A percentile compares a stretch with the other conserved stretches of the same genome.
Conservation (phyloP, 495 filamentous ascomycete species). For the Aspergillus baeticus region DNA sequence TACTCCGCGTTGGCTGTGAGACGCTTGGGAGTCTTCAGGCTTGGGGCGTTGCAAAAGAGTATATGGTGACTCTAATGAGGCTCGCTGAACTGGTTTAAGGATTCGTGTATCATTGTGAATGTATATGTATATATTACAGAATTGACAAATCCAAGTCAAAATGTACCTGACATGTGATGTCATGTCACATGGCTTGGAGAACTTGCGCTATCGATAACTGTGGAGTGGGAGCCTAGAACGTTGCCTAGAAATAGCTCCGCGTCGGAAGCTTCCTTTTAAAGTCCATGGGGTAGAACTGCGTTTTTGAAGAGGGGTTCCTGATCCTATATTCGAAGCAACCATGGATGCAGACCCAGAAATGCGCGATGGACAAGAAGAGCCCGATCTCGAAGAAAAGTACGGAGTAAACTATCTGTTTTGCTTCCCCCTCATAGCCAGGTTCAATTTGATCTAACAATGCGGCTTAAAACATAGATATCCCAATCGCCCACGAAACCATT, state of each 20-base stretch:
- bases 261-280: not conserved
- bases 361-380: slow-evolving; percentile 47
- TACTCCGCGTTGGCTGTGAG: slow-evolving; percentile 43
- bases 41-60: slow-evolving; percentile 40
- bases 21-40: slow-evolving; percentile 34
- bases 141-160: not conserved
- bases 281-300: not conserved
- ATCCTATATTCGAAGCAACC: not conserved
- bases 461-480: slow-evolving; percentile 59
- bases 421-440: slow-evolving; percentile 17
- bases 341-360: slow-evolving; percentile 53
- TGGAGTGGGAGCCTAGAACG: slow-evolving; percentile 34
- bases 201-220: slow-evolving; percentile 21
- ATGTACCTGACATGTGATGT: slow-evolving; percentile 14
- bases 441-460: slow-evolving; percentile 4
- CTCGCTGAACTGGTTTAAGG: slow-evolving; percentile 26
- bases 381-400: slow-evolving; percentile 67
- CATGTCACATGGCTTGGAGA: slow-evolving; percentile 25
- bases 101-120: not conserved
- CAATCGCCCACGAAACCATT: slow-evolving; percentile 77
- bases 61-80: slow-evolving; percentile 30
- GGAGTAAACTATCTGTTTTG: slow-evolving; percentile 38
- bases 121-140: not conserved
- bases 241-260: not conserved
- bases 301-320: not conserved